Percentiles rank a stretch among this genome's conserved stretches.
These are phyloP conservation scores for Chrysoporthe deuterocubensis DNA, from an alignment of 2,329 filamentous ascomycete species.

Conservation along the genomic window DNA sequence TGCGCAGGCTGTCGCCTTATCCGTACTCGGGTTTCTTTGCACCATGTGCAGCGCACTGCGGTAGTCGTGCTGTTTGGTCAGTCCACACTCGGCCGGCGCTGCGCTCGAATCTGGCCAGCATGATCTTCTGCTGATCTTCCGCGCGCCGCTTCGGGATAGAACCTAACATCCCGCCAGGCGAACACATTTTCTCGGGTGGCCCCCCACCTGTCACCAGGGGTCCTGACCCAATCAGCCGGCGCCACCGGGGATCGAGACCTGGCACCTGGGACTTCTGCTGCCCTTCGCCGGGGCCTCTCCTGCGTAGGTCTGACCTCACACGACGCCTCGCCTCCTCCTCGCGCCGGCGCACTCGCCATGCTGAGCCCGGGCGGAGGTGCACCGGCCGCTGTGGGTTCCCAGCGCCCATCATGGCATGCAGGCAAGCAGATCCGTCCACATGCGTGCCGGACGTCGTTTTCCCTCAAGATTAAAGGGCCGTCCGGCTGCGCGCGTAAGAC, in stretches of 20 bases:
- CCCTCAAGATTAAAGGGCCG: no score
- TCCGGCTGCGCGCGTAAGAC: no score
- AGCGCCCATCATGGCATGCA: no score
- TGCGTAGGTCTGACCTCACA: neutral
- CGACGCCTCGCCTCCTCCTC: neutral
- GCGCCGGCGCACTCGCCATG: neutral
- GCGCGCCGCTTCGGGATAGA: slow-evolving; percentile 21
- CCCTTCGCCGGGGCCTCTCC: no score
- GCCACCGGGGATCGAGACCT: neutral
- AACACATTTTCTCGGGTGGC: neutral
- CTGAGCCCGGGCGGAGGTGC: neutral
- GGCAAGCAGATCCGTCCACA: neutral
- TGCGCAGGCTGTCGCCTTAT: neutral
- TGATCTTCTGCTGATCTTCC: slow-evolving; percentile 26
- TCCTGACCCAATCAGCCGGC: slow-evolving; percentile 2
- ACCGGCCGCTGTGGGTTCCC: neutral
- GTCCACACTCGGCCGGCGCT: slow-evolving; percentile 2
- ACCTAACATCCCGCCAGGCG: slow-evolving; percentile 5
- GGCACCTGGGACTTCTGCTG: no score
- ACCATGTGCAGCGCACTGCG: neutral
- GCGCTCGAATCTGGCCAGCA: slow-evolving; percentile 9
- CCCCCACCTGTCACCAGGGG: slow-evolving; percentile 8
- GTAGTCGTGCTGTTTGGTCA: neutral
- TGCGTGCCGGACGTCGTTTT: neutral
- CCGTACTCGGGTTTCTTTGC: neutral